Evolutionary conservation across 768 basidiomycete species (phyloP), one percentile per base, ranked within the genome.

Genomic region (Porphyrellus cyaneotinctus): DNA sequence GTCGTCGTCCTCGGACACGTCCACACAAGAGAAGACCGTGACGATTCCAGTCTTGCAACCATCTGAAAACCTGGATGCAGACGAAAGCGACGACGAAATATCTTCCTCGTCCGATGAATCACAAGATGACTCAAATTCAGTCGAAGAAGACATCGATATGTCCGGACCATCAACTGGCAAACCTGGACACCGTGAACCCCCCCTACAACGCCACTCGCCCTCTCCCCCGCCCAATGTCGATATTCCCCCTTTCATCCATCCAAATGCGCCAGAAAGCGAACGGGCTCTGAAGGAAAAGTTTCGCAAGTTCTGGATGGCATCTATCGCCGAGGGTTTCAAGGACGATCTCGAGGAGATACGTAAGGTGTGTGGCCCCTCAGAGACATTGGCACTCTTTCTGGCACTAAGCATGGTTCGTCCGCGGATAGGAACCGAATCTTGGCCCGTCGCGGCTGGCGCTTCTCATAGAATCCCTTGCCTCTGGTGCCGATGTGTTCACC

Each of bases 271-370:
- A 14, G 67, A 75, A 42, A 68, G 73, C 28, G 85, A 91, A 53
- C 71, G 77, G 39, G 64, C 66, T 9, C 65, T 91, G 63, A 84
- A 82, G 61, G 81, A 81, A 31, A 80, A 75, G 39, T 93, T 93
- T 66, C 74, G 85, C 50, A 84, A 85, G 66, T 92, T 93, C 63
- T 93, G 91, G 91, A 91, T 93, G 89, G 72, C 81, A 3, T 82
- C 85, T 1, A 78, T 92, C 8, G 87, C 84, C 2, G 88, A 91
- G 64, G 89, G 82, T 12, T 94, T 93, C 70, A 81, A 80, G 56
- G 84, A 87, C 42, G 91, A 93, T 66, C 73, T 93, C n/a, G 88
- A 91, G 60, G 78, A 84, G 61, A 84, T 93, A 61, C 82, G 85
- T 30, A 88, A 91, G 78, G 91, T 88, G 47, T 35, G 78, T 53